Base-by-base conservation (phyloP, 2,329 filamentous ascomycete species). In the Byssothecium circinans region DNA sequence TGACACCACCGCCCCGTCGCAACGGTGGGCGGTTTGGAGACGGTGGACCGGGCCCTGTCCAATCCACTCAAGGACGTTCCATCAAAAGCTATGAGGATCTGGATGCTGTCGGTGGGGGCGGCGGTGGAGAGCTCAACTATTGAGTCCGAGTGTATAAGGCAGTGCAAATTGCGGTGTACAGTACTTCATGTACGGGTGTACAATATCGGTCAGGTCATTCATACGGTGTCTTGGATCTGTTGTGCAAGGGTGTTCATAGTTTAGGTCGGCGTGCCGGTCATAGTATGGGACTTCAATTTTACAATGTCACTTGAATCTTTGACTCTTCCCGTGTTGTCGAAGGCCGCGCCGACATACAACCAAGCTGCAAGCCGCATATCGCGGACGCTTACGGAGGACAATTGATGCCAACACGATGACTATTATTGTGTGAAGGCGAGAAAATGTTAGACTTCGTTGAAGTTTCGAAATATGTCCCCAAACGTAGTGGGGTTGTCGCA, bases 41-140 rank as follows among this genome's bases (percentile, higher is more conserved):
- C 40, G 87, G 88, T 32, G 87, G 82, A 19, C 84, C 87, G 44
- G 91, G 91, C 0, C 92, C 94, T 17, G 83, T 89, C 17, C 91
- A 97, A 72, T 92, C 94, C 10, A 91, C 95, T 1, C 89, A 95
- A 58, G 94, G 94, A 4, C 84, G 94, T 47, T 96, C 89, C 52
- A 75, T 99, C 56, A 96, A 95, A 80, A 96, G 90, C 70, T 99
- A 99, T 68, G 95, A 99, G 71, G 94, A 99, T 68, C 78, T 99
- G 19, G 94, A 99, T 74, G 92, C 95, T n/a, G 75, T 75, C 42
- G 73, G 72, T 32, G 68, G 66, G 17, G 70, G 71, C 42, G 89
- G 86, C 33, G 84, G 86, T 33, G 88, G 89, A 22, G 92, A 96
- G 74, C 76, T 97, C 63, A 95, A 97, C 73, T 97, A 97, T 68